A percentile compares a stretch with the other conserved stretches of the same genome.
Conservation (phyloP, 148 eudicot genomes). For the Beta vulgaris region DNA sequence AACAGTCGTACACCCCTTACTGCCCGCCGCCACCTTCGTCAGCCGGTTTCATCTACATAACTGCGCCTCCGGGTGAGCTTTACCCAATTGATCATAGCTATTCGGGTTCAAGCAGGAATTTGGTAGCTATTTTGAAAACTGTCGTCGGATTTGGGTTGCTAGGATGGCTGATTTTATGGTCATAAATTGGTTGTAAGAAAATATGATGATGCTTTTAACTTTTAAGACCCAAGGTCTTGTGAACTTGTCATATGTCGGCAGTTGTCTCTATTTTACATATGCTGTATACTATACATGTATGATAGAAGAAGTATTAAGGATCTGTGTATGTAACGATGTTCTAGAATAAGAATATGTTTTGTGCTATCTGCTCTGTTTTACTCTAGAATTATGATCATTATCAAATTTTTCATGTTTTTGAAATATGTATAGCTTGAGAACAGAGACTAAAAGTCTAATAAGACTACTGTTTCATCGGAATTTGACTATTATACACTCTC, state of each 20-base stretch:
- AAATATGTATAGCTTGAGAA: not conserved
- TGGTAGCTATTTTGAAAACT: not conserved
- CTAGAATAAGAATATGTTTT: too few relatives aligned
- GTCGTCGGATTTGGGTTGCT: not conserved
- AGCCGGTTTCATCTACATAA: not conserved
- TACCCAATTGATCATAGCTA: not conserved
- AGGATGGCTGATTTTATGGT: not conserved
- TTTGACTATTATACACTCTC: not conserved
- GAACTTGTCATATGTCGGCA: not conserved
- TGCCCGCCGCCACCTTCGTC: slow-evolving; percentile 39
- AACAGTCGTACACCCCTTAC: slow-evolving; percentile 9
- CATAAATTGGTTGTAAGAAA: not conserved
- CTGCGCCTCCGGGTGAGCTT: not conserved
- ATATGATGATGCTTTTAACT: too few relatives aligned
- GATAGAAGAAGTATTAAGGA: not conserved
- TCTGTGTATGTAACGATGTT: not conserved
- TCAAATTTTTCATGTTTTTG: not conserved
- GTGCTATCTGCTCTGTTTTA: too few relatives aligned
- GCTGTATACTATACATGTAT: not conserved
- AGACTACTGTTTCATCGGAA: not conserved
- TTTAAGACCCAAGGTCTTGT: not conserved
- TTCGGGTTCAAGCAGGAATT: not conserved
- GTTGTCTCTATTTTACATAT: not conserved
- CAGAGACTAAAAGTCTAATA: not conserved
- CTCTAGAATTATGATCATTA: too few relatives aligned